These are phyloP conservation scores for Scytalidium sp. DNA, from an alignment of 2,329 filamentous ascomycete genomes.

Conservation along the genomic window DNA sequence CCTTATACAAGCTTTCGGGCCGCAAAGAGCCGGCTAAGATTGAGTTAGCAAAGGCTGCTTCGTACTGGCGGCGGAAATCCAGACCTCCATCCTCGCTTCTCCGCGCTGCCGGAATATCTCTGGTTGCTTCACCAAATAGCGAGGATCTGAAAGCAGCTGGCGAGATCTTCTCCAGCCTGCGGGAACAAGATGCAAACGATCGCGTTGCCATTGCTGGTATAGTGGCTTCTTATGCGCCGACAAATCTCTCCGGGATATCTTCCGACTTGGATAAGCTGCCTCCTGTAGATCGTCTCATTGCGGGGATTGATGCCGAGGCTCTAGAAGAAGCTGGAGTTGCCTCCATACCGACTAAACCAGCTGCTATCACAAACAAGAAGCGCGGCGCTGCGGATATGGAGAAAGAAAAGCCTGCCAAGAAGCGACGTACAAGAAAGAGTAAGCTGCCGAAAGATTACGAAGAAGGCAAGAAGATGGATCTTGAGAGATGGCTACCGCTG, in stretches of 20 bases:
- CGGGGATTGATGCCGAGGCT: constrained; percentile 55
- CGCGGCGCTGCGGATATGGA: constrained; percentile 36
- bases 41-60: constrained; percentile 75
- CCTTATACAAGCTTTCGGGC: constrained; percentile 74
- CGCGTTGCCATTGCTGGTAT: constrained; percentile 73
- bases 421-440: constrained; percentile 55
- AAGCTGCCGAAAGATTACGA: constrained; percentile 73
- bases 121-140: constrained; percentile 70
- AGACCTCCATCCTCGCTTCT: constrained; percentile 64
- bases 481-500: constrained; percentile 90
- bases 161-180: constrained; percentile 74
- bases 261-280: constrained; percentile 56
- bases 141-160: constrained; percentile 69
- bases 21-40: constrained; percentile 68
- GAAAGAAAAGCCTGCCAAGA: constrained; percentile 44
- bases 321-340: constrained; percentile 68
- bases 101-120: constrained; percentile 75
- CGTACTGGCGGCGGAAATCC: constrained; percentile 71
- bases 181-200: constrained; percentile 63
- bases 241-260: constrained; percentile 53
- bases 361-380: constrained; percentile 43
- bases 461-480: constrained; percentile 75
- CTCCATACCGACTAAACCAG: constrained; percentile 37
- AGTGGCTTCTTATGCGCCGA: constrained; percentile 75
- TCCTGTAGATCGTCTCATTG: constrained; percentile 58